Percentiles rank a stretch among this genome's conserved stretches.
phyloP scores from a whole-genome alignment of 257 asterid genomes.

The Solanum ossicruentum region DNA sequence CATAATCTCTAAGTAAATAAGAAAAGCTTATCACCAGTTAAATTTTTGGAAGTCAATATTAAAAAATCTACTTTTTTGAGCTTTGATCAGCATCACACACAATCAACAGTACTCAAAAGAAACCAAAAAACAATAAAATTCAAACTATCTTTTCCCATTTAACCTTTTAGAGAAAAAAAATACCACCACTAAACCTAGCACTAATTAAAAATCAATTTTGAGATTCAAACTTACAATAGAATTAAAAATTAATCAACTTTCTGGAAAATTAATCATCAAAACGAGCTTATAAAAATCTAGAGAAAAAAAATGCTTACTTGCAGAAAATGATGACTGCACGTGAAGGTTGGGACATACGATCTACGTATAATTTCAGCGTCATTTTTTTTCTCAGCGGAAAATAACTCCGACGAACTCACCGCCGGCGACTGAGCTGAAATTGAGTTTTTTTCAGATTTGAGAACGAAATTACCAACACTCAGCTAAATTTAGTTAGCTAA shows the following conservation, averaged over 20 bases:
- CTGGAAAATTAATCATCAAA: background rate
- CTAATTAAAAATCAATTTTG: background rate
- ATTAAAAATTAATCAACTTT: background rate
- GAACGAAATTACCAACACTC: background rate
- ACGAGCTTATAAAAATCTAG: background rate
- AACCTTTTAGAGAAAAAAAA: background rate
- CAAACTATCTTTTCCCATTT: background rate
- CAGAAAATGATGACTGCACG: slow-evolving; percentile 79
- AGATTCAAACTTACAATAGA: background rate
- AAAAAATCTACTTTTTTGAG: background rate
- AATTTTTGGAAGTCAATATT: background rate
- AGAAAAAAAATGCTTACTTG: slow-evolving; percentile 32
- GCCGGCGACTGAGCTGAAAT: background rate
- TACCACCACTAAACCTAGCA: background rate
- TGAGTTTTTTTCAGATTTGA: background rate
- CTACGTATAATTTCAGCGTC: slow-evolving; percentile 55
- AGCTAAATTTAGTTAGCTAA: background rate
- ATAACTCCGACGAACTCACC: background rate
- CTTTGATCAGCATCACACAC: background rate
- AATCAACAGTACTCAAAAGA: background rate
- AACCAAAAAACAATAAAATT: background rate
- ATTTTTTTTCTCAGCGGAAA: background rate
- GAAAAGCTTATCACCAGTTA: background rate
- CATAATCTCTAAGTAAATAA: background rate
- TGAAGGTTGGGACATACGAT: slow-evolving; percentile 88